Conservation (phyloP, 1,139 yeast species). For the Suhomyces bolitotheri region DNA sequence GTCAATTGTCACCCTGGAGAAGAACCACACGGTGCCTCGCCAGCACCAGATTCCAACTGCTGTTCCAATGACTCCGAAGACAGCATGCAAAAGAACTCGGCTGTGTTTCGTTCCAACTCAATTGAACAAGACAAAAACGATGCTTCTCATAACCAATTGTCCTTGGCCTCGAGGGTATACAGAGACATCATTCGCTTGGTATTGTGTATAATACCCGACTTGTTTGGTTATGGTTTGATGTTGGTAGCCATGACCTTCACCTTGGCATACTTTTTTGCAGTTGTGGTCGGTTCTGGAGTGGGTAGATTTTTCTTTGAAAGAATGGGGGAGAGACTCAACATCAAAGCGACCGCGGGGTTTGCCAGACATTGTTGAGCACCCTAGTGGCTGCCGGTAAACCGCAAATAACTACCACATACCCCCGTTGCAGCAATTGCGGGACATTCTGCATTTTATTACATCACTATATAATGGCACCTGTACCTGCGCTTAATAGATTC, state of each 20-base stretch:
- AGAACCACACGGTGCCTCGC: conserved; percentile 14
- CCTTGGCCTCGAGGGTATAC: conserved; percentile 31
- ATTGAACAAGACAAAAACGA: conserved; percentile 6
- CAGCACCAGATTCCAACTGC: conserved; percentile 10
- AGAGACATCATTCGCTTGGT: conserved; percentile 57
- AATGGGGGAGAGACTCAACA: conserved; percentile 37
- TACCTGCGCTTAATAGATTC: too few relatives aligned
- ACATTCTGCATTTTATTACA: too few relatives aligned
- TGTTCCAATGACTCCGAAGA: conserved; percentile 16
- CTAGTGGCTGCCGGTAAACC: too few relatives aligned
- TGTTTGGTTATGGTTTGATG: conserved; percentile 71
- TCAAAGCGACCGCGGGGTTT: conserved; percentile 22
- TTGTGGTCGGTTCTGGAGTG: conserved; percentile 63
- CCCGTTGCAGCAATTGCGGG: too few relatives aligned
- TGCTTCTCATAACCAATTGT: conserved; percentile 13
- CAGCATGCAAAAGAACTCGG: conserved; percentile 12
- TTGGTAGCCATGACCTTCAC: conserved; percentile 75
- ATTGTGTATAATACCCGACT: conserved; percentile 59
- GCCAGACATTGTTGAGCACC: conserved; percentile 10
- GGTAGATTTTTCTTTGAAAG: conserved; percentile 71
- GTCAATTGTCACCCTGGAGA: conserved; percentile 14
- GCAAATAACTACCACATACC: too few relatives aligned
- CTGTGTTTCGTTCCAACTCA: conserved; percentile 6
- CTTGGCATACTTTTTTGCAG: conserved; percentile 67
- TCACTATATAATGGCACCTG: too few relatives aligned